Conservation (phyloP, 225 moss, liverwort and hornwort species). For the Climacium dendroides region DNA sequence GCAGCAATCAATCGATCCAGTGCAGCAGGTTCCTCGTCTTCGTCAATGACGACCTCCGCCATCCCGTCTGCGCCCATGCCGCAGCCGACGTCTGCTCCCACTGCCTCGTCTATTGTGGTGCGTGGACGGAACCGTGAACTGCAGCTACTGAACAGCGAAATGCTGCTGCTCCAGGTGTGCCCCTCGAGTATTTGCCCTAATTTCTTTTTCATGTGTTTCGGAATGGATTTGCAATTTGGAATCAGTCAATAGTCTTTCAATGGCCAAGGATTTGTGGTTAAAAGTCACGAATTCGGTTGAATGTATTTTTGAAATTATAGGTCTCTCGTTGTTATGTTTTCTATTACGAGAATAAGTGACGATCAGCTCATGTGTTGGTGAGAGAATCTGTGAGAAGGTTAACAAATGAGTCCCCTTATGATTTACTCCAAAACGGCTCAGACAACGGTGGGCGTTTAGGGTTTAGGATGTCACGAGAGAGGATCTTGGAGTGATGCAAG, state of each 20-base stretch:
- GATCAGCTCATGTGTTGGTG: not conserved
- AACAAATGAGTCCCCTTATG: not conserved
- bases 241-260: not conserved
- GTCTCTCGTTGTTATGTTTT: not conserved
- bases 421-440: not conserved
- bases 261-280: not conserved
- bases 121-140: constrained; percentile 41
- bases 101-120: not conserved
- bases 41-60: not conserved
- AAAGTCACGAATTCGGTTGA: not conserved
- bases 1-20: not conserved
- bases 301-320: not conserved
- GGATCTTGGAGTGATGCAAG: not conserved
- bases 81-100: not conserved
- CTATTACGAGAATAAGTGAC: not conserved
- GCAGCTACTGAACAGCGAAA: constrained; percentile 24
- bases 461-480: not conserved
- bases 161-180: constrained; percentile 34
- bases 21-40: constrained; percentile 3
- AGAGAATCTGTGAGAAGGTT: not conserved
- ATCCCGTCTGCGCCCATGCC: not conserved
- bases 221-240: not conserved
- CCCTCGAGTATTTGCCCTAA: not conserved
- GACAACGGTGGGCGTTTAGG: not conserved
- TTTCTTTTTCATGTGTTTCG: not conserved